Base-by-base conservation (phyloP, 2,329 filamentous ascomycete genomes). In the Fusarium sp. region DNA sequence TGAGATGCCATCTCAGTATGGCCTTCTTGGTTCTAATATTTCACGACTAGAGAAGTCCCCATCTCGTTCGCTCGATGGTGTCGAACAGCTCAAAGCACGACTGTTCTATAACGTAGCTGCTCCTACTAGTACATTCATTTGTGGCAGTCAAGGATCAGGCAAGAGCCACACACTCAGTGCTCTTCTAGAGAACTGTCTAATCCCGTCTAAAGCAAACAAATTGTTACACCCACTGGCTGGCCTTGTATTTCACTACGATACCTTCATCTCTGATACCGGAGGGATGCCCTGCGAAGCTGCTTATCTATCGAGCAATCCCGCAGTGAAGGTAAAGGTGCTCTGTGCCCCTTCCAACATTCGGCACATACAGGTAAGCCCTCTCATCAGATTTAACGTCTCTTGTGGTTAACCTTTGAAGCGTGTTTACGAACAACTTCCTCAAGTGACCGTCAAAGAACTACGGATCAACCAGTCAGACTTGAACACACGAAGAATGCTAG, bases 71-170 rank as follows among this genome's bases (percentile, higher is more conserved):
- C 2, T n/a, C 11, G 12, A 7, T 5, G 11, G 10, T 4, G 1
- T 5, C 1, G 26, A 44, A 7, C 4, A 11, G 2, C 8, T 52
- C 6, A 45, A 24, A 2, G 1, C 6, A 1, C 53, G 53, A 0
- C 3, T 56, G 0, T 56, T 56, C 8, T 52, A 53, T 5, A 56
- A 56, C 3, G 53, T 56, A 0, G 9, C 53, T 0, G 53, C 50
- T 14, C 53, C 53, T 1, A 23, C 47, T 0, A 57, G 55, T 1
- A 30, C 30, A 0, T 57, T 55, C 0, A 55, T 57, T 1, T 57
- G 55, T 3, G 55, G 55, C 0, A 57, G 49, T 7, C 55, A 57
- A n/a, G 55, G 55, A 1, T 57, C 55, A 0, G 55, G 55, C 2
- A 57, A 57, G 2, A 57, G 55, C 3, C 55, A 57, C 6, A 55